A percentile compares a stretch with the other conserved stretches of the same genome.
phyloP scores from a whole-genome alignment of 805 yeast species.

The Starmerella gropengiesseri region DNA sequence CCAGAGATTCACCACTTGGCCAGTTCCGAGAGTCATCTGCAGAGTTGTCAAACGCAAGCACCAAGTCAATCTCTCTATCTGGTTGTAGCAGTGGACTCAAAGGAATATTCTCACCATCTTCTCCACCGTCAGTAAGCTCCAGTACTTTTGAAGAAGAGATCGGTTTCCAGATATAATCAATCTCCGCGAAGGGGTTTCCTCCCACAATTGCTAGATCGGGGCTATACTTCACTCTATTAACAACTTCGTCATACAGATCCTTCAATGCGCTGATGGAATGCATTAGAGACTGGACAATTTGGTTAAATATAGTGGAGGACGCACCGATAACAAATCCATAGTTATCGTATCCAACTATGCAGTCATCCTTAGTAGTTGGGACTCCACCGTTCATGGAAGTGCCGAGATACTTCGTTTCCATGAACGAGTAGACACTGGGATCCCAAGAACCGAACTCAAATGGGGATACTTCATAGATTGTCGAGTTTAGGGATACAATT shows the following conservation, averaged over 20 bases:
- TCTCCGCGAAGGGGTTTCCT: slow-evolving; percentile 57
- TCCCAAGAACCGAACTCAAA: slow-evolving; percentile 85
- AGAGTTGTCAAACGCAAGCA: slow-evolving; percentile 39
- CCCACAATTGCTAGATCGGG: slow-evolving; percentile 50
- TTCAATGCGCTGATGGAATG: slow-evolving; percentile 25
- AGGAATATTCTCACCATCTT: slow-evolving; percentile 64
- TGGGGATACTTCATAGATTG: slow-evolving; percentile 44
- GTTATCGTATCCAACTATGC: slow-evolving; percentile 66
- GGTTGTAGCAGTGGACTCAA: slow-evolving; percentile 51
- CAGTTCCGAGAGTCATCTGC: slow-evolving; percentile 29
- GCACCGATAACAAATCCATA: slow-evolving; percentile 76
- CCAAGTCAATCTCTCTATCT: slow-evolving; percentile 47
- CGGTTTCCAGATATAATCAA: slow-evolving; percentile 1
- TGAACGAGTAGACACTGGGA: slow-evolving; percentile 53
- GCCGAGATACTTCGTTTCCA: neutral
- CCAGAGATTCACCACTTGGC: slow-evolving; percentile 31
- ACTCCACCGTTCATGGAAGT: slow-evolving; percentile 50
- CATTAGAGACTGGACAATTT: slow-evolving; percentile 42
- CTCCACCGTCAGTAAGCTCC: slow-evolving; percentile 65
- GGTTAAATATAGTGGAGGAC: slow-evolving; percentile 70
- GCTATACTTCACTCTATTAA: slow-evolving; percentile 15
- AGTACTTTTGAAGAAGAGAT: slow-evolving; percentile 33
- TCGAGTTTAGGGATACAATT: slow-evolving; percentile 56
- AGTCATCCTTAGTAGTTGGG: slow-evolving; percentile 36
- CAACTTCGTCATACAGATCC: slow-evolving; percentile 29